Evolutionary conservation across 495 filamentous ascomycete species (phyloP).

Genomic region (Aspergillus cristatus): DNA sequence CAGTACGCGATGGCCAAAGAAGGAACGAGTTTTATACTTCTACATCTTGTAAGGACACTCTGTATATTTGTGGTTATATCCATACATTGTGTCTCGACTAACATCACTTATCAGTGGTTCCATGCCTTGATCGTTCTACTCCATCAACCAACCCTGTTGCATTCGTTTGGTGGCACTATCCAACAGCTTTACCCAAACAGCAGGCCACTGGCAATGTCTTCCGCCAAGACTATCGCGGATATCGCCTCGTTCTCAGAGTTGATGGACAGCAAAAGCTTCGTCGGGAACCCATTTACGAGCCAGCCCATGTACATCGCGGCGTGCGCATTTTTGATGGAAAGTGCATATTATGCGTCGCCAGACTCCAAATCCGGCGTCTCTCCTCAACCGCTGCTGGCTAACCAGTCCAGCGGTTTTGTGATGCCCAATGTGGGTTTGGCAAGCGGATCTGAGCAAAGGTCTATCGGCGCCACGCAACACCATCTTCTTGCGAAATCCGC

Average conservation of each 20-base stretch:
- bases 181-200: constrained; percentile 66
- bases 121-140: constrained; percentile 77
- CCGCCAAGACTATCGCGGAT: constrained; percentile 81
- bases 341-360: constrained; percentile 41
- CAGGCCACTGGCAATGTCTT: constrained; percentile 74
- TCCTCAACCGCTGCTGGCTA: constrained; percentile 23
- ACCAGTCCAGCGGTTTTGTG: constrained; percentile 34
- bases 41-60: constrained; percentile 50
- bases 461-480: constrained; percentile 48
- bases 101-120: constrained; percentile 50
- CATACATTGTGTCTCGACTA: too few species aligned
- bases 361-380: constrained; percentile 25
- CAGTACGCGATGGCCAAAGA: constrained; percentile 67
- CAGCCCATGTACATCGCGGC: constrained; percentile 87
- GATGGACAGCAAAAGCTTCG: constrained; percentile 69
- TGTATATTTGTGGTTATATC: not conserved
- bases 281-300: constrained; percentile 78
- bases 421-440: constrained; percentile 30
- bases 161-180: constrained; percentile 62
- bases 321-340: constrained; percentile 78
- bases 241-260: constrained; percentile 72
- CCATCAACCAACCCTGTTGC: constrained; percentile 70
- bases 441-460: constrained; percentile 31
- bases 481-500: constrained; percentile 65
- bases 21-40: constrained; percentile 74